Conservation (phyloP, 192 early-diverging fungal genomes). For the Dissophora globulifera region DNA sequence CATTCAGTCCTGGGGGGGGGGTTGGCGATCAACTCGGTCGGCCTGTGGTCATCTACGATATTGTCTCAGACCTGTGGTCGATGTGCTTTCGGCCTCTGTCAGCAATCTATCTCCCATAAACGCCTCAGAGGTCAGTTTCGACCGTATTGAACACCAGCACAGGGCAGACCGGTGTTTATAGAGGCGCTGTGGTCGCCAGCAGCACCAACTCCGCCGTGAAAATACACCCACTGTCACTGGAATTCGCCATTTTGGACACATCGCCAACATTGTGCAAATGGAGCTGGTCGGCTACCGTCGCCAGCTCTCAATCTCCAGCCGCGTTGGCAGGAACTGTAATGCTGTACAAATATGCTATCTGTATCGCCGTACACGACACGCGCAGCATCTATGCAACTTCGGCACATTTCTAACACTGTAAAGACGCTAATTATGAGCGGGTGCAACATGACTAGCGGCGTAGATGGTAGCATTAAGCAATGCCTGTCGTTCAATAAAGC, state of each 20-base stretch:
- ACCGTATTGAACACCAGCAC: slow-evolving; percentile 2
- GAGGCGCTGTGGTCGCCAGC: not conserved
- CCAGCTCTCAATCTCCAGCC: not conserved
- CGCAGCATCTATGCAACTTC: too few species aligned
- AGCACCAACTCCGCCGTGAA: too few species aligned
- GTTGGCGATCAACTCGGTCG: slow-evolving; percentile 8
- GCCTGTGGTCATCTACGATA: slow-evolving; percentile 15
- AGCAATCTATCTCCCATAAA: not conserved
- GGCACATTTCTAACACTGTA: slow-evolving; percentile 2
- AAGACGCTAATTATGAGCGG: slow-evolving; percentile 40
- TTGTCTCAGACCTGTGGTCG: slow-evolving; percentile 8
- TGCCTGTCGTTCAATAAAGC: slow-evolving; percentile 8
- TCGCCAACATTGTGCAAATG: not conserved
- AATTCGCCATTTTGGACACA: slow-evolving; percentile 28
- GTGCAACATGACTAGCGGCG: not conserved
- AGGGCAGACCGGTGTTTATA: slow-evolving; percentile 11
- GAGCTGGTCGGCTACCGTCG: slow-evolving; percentile 17
- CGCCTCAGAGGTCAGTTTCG: slow-evolving; percentile 11
- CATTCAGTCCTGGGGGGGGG: slow-evolving; percentile 13
- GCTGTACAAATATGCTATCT: too few species aligned
- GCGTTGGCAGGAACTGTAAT: slow-evolving; percentile 19
- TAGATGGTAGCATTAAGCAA: not conserved
- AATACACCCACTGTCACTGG: slow-evolving; percentile 5
- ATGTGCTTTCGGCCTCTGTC: not conserved
- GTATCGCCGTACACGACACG: too few species aligned